A percentile compares a stretch with the other conserved stretches of the same genome.
These are phyloP conservation scores for Stephanodiscus triporus DNA, from an alignment of 108 stramenopile species.

Conservation along the genomic window DNA sequence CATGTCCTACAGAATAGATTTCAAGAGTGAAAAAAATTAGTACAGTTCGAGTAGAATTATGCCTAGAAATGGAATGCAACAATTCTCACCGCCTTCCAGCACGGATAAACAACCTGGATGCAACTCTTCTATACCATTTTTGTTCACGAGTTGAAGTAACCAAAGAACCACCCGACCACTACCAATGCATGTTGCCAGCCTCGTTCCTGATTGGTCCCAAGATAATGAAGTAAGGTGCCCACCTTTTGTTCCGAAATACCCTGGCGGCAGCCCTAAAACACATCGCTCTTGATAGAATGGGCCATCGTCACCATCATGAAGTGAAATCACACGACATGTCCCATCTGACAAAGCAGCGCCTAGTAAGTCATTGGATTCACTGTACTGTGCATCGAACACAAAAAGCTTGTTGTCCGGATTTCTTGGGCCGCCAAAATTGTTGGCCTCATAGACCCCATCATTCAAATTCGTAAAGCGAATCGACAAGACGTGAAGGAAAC, in stretches of 20 bases:
- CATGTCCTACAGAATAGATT: conserved; percentile 47
- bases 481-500: conserved; percentile 23
- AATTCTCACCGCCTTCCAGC: conserved; percentile 65
- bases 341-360: conserved; percentile 88
- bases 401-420: conserved; percentile 80
- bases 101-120: conserved; percentile 64
- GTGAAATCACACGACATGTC: conserved; percentile 48
- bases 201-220: conserved; percentile 72
- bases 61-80: background rate
- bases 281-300: conserved; percentile 23
- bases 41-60: background rate
- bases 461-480: conserved; percentile 41
- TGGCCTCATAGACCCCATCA: conserved; percentile 2
- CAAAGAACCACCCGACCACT: conserved; percentile 78
- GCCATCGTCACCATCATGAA: background rate
- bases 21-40: background rate
- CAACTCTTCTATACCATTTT: conserved; percentile 32
- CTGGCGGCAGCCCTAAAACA: conserved; percentile 41
- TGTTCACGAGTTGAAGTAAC: conserved; percentile 34
- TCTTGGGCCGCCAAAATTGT: conserved; percentile 76
- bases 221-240: conserved; percentile 81
- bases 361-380: conserved; percentile 66
- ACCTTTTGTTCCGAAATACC: conserved; percentile 25
- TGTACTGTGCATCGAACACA: conserved; percentile 84
- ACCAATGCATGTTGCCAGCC: conserved; percentile 78